Base-by-base conservation (phyloP, 495 filamentous ascomycete species). In the Aspergillus mulundensis region DNA sequence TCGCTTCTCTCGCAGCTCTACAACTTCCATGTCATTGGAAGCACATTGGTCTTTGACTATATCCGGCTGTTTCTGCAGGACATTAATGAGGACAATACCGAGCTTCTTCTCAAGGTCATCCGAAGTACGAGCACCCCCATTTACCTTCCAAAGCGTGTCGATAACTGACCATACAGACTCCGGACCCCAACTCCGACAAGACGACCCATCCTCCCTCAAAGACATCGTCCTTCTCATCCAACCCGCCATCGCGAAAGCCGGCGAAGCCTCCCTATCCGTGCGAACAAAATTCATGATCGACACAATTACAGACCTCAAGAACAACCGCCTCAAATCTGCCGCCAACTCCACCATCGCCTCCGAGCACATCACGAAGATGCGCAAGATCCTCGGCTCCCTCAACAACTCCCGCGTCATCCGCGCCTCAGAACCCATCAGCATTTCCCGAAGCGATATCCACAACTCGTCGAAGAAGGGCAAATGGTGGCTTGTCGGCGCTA, bases 231-330 rank as follows among this genome's bases (percentile, higher is more conserved):
- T 87, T 18, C 78, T 89, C 51, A 83, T 96, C 53, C 89, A 91
- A 60, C 83, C 84, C 11, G 81, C 85, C 8, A 80, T 90, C 12
- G 71, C 82, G 7, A 84, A 81, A 47, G 74, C 76, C 30, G 88
- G 86, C 30, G 85, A 89, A 66, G 75, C 77, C 16, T 85, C 80
- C 42, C 76, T 96, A 16, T 93, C 90, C 14, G 88, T 95, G 11
- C 85, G 94, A 46, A 96, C 92, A 1, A 95, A 88, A 59, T 97
- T 97, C 72, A 97, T 97, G 95, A 91, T 98, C 45, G 94, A 97
- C 58, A 92, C 87, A 2, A 94, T 98, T 66, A 91, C 89, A 57
- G 87, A 94, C 63, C 77, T 97, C 25, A 96, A 95, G 67, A 95
- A 96, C 78, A 97, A 96, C 72, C 86, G 87, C 46, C 75, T 92